Conservation (phyloP, 2,329 filamentous ascomycete species). For the Lasiodiplodia hormozganensis region DNA sequence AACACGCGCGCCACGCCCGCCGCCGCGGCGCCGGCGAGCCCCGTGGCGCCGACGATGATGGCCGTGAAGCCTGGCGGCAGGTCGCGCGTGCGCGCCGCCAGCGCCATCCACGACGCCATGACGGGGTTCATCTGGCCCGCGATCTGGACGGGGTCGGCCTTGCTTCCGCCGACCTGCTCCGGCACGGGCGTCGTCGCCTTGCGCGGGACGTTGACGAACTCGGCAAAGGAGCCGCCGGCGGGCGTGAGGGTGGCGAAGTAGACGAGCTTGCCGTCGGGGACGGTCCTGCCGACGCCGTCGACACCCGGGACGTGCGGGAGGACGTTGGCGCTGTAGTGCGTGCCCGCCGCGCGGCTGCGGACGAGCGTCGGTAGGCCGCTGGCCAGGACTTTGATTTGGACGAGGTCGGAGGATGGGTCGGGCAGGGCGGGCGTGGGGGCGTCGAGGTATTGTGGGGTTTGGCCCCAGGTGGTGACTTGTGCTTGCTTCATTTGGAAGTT, state of each 20-base stretch:
- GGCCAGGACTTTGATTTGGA: conserved; percentile 61
- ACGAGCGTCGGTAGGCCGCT: conserved; percentile 62
- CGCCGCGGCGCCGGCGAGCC: conserved; percentile 59
- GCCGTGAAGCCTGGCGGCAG: conserved; percentile 54
- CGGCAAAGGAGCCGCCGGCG: conserved; percentile 52
- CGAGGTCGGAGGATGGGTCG: conserved; percentile 45
- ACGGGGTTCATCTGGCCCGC: conserved; percentile 63
- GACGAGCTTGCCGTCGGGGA: conserved; percentile 54
- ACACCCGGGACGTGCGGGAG: conserved; percentile 61
- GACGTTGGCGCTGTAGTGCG: conserved; percentile 59
- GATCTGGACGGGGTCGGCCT: conserved; percentile 56
- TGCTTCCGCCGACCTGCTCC: conserved; percentile 32
- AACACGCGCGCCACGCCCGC: conserved; percentile 56
- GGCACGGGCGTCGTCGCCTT: conserved; percentile 52
- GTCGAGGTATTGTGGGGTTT: conserved; percentile 43
- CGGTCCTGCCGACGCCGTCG: conserved; percentile 59
- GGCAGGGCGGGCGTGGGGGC: conserved; percentile 40
- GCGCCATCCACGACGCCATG: conserved; percentile 65
- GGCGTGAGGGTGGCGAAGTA: conserved; percentile 56
- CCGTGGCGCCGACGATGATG: conserved; percentile 62
- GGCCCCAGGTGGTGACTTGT: conserved; percentile 51
- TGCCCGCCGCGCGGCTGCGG: conserved; percentile 59
- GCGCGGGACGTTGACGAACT: conserved; percentile 58
- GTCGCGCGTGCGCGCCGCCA: conserved; percentile 52
- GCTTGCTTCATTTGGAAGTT: conserved; percentile 47